Percentiles rank a stretch among this genome's conserved stretches.
Evolutionary conservation across 2,329 filamentous ascomycete species (phyloP).

Genomic region (Colletotrichum phormii): DNA sequence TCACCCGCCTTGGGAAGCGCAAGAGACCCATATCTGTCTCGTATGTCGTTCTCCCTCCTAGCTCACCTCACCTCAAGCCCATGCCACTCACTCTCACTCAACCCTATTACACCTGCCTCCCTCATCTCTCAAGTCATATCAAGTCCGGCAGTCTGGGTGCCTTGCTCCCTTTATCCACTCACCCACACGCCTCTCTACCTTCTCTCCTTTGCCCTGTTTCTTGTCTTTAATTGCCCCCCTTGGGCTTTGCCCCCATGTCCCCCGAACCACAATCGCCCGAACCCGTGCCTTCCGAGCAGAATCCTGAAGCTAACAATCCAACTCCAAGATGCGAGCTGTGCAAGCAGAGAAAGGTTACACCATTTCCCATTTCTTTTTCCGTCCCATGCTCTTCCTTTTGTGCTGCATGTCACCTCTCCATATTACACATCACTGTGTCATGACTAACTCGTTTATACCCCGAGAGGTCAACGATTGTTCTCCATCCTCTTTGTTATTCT

Average conservation of each 20-base stretch:
- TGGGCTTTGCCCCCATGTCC: slow-evolving; percentile 9
- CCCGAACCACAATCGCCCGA: slow-evolving; percentile 37
- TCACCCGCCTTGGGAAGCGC: slow-evolving; percentile 62
- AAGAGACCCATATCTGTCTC: slow-evolving; percentile 72
- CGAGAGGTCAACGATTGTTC: background rate
- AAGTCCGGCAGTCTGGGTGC: slow-evolving; percentile 1
- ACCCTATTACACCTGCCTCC: slow-evolving; percentile 32
- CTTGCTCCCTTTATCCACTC: slow-evolving; percentile 4
- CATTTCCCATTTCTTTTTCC: background rate
- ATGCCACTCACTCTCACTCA: slow-evolving; percentile 21
- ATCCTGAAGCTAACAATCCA: slow-evolving; percentile 49
- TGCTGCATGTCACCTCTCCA: background rate
- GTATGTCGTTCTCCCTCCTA: slow-evolving; percentile 53
- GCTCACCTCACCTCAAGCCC: background rate
- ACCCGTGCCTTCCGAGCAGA: slow-evolving; percentile 36
- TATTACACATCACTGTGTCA: background rate
- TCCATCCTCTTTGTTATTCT: background rate
- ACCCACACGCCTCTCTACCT: slow-evolving; percentile 16
- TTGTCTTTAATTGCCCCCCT: slow-evolving; percentile 11
- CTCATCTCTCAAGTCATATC: slow-evolving; percentile 18
- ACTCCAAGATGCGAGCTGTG: slow-evolving; percentile 77
- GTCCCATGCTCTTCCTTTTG: background rate
- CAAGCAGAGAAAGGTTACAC: slow-evolving; percentile 80
- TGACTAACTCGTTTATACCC: background rate
- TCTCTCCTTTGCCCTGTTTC: slow-evolving; percentile 1